Percentiles rank a stretch among this genome's conserved stretches.
These are phyloP conservation scores for Rhododendron molle DNA, from an alignment of 148 eudicot genomes.

Conservation along the genomic window DNA sequence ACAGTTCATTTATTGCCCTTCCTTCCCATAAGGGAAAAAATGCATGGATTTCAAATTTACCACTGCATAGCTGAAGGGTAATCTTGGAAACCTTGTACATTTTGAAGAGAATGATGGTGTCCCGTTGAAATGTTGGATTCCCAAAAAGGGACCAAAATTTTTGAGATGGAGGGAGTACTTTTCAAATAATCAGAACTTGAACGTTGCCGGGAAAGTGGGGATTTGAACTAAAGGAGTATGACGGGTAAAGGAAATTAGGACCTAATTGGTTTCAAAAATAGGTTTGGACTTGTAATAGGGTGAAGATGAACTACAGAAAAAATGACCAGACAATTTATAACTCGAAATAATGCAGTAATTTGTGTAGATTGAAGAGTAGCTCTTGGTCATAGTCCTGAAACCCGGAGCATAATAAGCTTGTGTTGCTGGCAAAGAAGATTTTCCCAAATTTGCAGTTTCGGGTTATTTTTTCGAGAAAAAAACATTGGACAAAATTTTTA, in stretches of 20 bases:
- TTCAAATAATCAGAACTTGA: not conserved
- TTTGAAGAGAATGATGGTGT: not conserved
- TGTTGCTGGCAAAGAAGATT: not conserved
- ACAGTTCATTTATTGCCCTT: not conserved
- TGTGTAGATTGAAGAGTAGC: not conserved
- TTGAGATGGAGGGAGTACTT: not conserved
- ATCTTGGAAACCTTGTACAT: not conserved
- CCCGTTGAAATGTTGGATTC: not conserved
- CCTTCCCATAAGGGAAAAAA: not conserved
- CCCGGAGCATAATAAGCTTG: not conserved
- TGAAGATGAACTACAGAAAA: not conserved
- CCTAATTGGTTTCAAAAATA: not conserved
- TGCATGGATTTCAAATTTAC: not conserved
- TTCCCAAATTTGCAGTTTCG: not conserved
- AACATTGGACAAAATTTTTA: not conserved
- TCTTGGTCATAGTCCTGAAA: not conserved
- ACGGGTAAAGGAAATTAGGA: not conserved
- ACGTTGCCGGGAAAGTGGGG: not conserved
- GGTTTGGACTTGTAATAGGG: not conserved
- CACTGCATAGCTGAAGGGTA: not conserved
- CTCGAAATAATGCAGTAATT: not conserved
- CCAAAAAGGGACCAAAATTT: not conserved
- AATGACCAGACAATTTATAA: not conserved
- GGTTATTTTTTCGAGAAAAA: not conserved
- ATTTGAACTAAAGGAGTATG: not conserved